These are phyloP conservation scores for Heteromeles arbutifolia DNA, from an alignment of 306 rosid species.

Conservation along the genomic window DNA sequence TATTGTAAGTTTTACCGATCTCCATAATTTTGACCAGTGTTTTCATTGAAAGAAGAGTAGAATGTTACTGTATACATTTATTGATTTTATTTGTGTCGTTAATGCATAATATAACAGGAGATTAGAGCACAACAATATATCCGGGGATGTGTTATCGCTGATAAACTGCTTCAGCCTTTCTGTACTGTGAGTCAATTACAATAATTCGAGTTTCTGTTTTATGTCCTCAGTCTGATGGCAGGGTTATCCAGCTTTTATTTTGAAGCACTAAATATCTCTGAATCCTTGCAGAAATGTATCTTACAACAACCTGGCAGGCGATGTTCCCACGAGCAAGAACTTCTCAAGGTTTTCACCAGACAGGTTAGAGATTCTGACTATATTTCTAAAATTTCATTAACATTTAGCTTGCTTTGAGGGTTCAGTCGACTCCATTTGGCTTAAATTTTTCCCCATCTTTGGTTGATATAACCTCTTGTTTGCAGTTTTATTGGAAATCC, in stretches of 20 bases:
- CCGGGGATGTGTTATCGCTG: conserved; percentile 67
- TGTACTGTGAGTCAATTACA: conserved; percentile 46
- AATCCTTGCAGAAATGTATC: conserved; percentile 71
- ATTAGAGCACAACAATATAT: conserved; percentile 69
- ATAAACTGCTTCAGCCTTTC: conserved; percentile 71
- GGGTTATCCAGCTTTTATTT: not conserved
- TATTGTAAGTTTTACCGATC: conserved; percentile 48
- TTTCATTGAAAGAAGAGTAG: not conserved
- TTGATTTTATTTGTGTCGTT: not conserved
- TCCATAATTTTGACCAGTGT: not conserved
- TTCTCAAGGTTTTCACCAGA: conserved; percentile 79
- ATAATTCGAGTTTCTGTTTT: not conserved
- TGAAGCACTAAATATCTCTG: not conserved
- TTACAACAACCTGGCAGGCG: conserved; percentile 72
- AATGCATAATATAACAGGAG: conserved; percentile 49
- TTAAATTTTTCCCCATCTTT: not conserved
- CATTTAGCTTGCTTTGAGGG: not conserved
- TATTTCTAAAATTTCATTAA: not conserved
- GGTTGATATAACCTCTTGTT: conserved; percentile 10
- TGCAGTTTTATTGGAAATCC: conserved; percentile 87
- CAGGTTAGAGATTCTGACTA: conserved; percentile 44
- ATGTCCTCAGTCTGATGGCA: not conserved
- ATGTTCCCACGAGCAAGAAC: conserved; percentile 79
- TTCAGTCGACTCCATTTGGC: not conserved
- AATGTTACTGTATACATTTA: not conserved